Conservation (phyloP, 2,329 filamentous ascomycete genomes). For the Exserohilum rostratum region DNA sequence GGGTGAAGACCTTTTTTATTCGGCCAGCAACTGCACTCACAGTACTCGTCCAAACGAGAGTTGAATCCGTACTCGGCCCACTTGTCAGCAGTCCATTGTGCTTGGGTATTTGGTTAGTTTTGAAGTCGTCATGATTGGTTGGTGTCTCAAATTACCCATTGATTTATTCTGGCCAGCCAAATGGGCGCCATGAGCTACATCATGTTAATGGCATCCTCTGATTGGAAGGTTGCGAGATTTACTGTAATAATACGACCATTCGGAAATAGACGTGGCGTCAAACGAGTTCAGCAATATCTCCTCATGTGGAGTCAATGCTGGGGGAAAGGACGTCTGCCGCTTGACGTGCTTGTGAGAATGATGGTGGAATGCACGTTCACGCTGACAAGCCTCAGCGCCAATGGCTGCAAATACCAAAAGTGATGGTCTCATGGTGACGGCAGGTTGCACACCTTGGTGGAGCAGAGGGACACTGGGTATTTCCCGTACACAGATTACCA, state of each 20-base stretch:
- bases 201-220: slow-evolving; percentile 13
- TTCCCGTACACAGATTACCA: background rate
- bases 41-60: slow-evolving; percentile 47
- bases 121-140: background rate
- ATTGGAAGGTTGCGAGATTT: slow-evolving; percentile 2
- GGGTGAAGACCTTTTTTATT: background rate
- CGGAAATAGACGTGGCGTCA: slow-evolving; percentile 48
- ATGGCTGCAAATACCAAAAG: slow-evolving; percentile 36
- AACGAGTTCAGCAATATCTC: slow-evolving; percentile 50
- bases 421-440: slow-evolving; percentile 33
- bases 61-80: slow-evolving; percentile 46
- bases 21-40: slow-evolving; percentile 13
- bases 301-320: slow-evolving; percentile 45
- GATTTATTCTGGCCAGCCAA: slow-evolving; percentile 44
- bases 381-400: slow-evolving; percentile 44
- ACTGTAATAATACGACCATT: slow-evolving; percentile 50
- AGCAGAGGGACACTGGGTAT: slow-evolving; percentile 2
- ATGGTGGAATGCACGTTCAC: slow-evolving; percentile 34
- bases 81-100: slow-evolving; percentile 49
- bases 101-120: slow-evolving; percentile 10
- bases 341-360: slow-evolving; percentile 34
- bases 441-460: slow-evolving; percentile 5
- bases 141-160: slow-evolving; percentile 21
- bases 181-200: slow-evolving; percentile 41
- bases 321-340: slow-evolving; percentile 41